Evolutionary conservation across 140 eudicot genomes (phyloP).

Genomic region (Cichorium intybus): DNA sequence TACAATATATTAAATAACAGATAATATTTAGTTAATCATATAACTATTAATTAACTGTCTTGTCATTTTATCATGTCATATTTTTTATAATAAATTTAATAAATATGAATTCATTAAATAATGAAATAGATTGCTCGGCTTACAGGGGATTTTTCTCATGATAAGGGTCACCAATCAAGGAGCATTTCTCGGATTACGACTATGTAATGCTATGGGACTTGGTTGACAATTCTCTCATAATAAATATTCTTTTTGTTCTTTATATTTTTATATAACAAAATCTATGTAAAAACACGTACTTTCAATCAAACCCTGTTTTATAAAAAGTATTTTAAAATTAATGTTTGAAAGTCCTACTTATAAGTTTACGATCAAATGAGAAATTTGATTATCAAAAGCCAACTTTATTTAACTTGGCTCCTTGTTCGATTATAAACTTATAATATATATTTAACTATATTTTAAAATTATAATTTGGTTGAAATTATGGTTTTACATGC

Average conservation of each 20-base stretch:
- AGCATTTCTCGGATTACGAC: slow-evolving; percentile 3
- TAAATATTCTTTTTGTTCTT: background rate
- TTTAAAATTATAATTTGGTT: no score
- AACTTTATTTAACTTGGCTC: no score
- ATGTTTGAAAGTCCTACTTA: no score
- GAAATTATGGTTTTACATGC: no score
- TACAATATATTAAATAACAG: background rate
- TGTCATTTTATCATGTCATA: background rate
- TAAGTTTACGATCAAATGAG: no score
- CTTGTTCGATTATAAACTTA: no score
- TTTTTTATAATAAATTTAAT: no score
- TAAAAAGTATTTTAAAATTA: no score
- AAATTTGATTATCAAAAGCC: no score
- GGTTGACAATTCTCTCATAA: background rate
- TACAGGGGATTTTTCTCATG: background rate
- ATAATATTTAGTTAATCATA: background rate
- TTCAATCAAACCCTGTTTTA: no score
- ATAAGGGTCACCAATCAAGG: slow-evolving; percentile 13
- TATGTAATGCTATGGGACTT: slow-evolving; percentile 6
- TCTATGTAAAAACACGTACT: no score
- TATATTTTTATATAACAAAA: background rate
- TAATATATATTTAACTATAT: no score
- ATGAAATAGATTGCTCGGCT: background rate
- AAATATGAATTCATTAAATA: background rate
- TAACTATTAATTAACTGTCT: background rate